A percentile compares a stretch with the other conserved stretches of the same genome.
Conservation (phyloP, 1,284 basidiomycete genomes). For the Athelia psychrophila region DNA sequence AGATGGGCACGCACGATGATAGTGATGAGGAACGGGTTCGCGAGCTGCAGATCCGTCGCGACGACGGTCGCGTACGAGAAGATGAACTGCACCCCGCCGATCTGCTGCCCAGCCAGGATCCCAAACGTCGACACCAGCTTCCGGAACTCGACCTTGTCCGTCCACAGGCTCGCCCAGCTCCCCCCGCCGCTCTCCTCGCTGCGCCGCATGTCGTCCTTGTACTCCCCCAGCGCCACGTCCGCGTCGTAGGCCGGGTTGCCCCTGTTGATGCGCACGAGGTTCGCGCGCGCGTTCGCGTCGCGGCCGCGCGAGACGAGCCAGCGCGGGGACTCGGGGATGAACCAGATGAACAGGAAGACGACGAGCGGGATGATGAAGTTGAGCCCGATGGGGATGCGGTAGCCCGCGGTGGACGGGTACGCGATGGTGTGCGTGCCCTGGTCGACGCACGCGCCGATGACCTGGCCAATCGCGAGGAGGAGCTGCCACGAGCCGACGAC, state of each 20-base stretch:
- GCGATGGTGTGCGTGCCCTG: slow-evolving; percentile 4
- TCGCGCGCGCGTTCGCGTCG: slow-evolving; percentile 42
- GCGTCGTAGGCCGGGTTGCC: neutral
- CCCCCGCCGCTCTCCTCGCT: neutral
- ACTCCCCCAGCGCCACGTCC: neutral
- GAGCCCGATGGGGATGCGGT: slow-evolving; percentile 9
- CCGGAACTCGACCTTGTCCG: neutral
- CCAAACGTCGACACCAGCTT: neutral
- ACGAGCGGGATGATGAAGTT: slow-evolving; percentile 1
- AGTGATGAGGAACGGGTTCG: neutral
- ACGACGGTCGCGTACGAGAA: neutral
- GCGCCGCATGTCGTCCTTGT: neutral
- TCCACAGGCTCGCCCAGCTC: neutral
- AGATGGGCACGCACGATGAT: neutral
- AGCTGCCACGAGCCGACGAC: slow-evolving; percentile 11
- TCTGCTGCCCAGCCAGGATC: neutral
- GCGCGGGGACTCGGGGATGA: slow-evolving; percentile 59
- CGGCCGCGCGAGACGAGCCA: slow-evolving; percentile 56
- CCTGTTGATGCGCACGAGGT: slow-evolving; percentile 29
- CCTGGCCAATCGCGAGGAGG: slow-evolving; percentile 12
- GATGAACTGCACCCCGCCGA: neutral
- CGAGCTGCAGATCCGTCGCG: neutral
- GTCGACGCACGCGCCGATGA: slow-evolving; percentile 12
- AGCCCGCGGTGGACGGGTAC: slow-evolving; percentile 3
- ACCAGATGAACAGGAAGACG: slow-evolving; percentile 38